Conservation (phyloP, 140 eudicot species). For the Senecio squalidus region DNA sequence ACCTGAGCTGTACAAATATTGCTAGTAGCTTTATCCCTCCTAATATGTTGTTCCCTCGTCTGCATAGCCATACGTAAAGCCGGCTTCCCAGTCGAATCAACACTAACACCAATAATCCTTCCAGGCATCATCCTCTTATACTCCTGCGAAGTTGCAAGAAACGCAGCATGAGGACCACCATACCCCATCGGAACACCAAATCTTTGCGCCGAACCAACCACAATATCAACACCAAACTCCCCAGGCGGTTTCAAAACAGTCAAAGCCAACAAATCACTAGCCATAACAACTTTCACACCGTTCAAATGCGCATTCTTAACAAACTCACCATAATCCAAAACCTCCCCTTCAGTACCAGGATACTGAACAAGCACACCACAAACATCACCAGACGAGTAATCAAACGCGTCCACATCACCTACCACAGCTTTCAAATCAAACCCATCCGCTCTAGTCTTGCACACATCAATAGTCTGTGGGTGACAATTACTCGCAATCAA, state of each 20-base stretch:
- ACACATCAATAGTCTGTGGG: slow-evolving; percentile 88
- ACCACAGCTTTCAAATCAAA: slow-evolving; percentile 64
- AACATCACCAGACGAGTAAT: slow-evolving; percentile 81
- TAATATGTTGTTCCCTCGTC: slow-evolving; percentile 95
- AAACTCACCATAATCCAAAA: slow-evolving; percentile 83
- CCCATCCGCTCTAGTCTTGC: slow-evolving; percentile 89
- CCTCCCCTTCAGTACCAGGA: slow-evolving; percentile 97
- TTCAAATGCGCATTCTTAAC: slow-evolving; percentile 75
- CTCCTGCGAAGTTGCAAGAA: slow-evolving; percentile 91
- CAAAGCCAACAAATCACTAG: slow-evolving; percentile 88
- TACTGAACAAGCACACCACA: slow-evolving; percentile 95
- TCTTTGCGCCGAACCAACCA: slow-evolving; percentile 95
- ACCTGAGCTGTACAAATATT: slow-evolving; percentile 99
- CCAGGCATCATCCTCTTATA: slow-evolving; percentile 99
- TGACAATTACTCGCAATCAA: slow-evolving; percentile 85
- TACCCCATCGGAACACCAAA: slow-evolving; percentile 99
- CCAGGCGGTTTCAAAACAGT: slow-evolving; percentile 92
- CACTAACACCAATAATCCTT: slow-evolving; percentile 93
- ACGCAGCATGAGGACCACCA: slow-evolving; percentile 99
- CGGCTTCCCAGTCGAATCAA: slow-evolving; percentile 83
- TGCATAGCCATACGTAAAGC: slow-evolving; percentile 99
- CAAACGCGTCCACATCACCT: slow-evolving; percentile 66
- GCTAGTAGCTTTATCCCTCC: slow-evolving; percentile 98
- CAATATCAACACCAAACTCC: slow-evolving; percentile 91
- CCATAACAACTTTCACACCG: slow-evolving; percentile 98